Evolutionary conservation across 2,329 filamentous ascomycete genomes (phyloP), one percentile per base, ranked within the genome.

Genomic region (Talaromyces piceae): DNA sequence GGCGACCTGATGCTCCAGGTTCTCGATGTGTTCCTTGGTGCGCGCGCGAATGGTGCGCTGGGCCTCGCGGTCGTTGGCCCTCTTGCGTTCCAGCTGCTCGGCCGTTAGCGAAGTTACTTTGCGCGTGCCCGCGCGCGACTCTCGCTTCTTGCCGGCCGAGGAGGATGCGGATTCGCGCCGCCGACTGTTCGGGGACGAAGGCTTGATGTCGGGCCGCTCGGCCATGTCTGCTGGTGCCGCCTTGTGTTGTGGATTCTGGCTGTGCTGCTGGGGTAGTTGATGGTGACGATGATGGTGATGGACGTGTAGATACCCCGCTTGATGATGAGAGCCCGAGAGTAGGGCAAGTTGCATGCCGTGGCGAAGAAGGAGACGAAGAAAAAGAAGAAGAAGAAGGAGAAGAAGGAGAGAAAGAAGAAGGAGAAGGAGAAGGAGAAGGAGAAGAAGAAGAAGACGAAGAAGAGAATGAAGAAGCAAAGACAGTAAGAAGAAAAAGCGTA

Each of bases 61-160:
- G 49, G 79, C 78, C 63, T 82, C 79, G 55, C 79, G 72, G 62
- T 82, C 79, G 62, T 81, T 81, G 55, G 79, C 79, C 53, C 79
- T 71, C 63, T 82, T 82, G 47, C 79, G 69, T 58, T 81, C 79
- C 45, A 82, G 67, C 59, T 81, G 79, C 52, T 79, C 78, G 27
- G 76, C 73, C 13, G 78, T 79, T 50, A 82, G 67, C 8, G 77
- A 77, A 31, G 75, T 76, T 39, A 81, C 79, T 61, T 77, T 81
- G 53, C 79, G 74, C 41, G 77, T 78, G 9, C 78, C 78, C 30
- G 77, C 76, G 62, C 78, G 71, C 43, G 78, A 78, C 47, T 70
- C 67, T 25, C 66, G 62, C 54, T 62, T 67, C 51, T 61, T 67
- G n/a, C 55, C 50, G 39, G 39, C 33, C 6, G 33, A 37, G 7